Evolutionary conservation across 371 early-diverging fungal species (phyloP).

Genomic region (Apophysomyces elegans): DNA sequence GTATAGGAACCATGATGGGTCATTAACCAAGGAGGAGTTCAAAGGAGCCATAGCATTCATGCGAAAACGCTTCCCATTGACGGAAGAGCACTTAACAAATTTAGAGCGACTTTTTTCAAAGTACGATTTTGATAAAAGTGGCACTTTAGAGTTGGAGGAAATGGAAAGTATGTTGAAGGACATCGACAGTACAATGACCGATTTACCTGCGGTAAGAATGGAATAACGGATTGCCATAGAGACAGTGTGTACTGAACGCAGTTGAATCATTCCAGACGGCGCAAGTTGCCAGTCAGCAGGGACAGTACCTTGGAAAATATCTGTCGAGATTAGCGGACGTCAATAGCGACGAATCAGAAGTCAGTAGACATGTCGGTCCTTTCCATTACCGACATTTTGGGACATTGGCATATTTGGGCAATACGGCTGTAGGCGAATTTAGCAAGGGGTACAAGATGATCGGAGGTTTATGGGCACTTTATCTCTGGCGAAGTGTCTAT

Average conservation of each 20-base stretch:
- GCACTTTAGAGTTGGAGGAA: conserved; percentile 66
- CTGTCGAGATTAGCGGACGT: conserved; percentile 42
- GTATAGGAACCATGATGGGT: conserved; percentile 50
- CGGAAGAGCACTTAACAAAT: conserved; percentile 57
- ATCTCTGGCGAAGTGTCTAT: conserved; percentile 71
- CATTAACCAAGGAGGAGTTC: conserved; percentile 58
- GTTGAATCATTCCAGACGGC: conserved; percentile 62
- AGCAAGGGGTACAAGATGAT: conserved; percentile 59
- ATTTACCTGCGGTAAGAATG: conserved; percentile 70
- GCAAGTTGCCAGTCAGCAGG: conserved; percentile 91
- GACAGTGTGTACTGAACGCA: too few relatives aligned
- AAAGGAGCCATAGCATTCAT: conserved; percentile 39
- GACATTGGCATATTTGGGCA: conserved; percentile 83
- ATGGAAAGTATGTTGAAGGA: conserved; percentile 59
- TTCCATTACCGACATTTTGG: conserved; percentile 80
- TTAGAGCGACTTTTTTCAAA: conserved; percentile 54
- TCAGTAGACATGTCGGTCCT: conserved; percentile 35
- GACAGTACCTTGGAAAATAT: conserved; percentile 65
- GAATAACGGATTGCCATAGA: too few relatives aligned
- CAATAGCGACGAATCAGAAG: conserved; percentile 11
- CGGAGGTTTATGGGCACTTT: conserved; percentile 64
- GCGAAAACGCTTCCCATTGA: conserved; percentile 52
- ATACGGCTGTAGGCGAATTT: conserved; percentile 72
- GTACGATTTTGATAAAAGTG: conserved; percentile 66
- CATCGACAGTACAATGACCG: conserved; percentile 69